A percentile compares a stretch with the other conserved stretches of the same genome.
These are phyloP conservation scores for Cladophialophora immunda DNA, from an alignment of 2,329 filamentous ascomycete species.

Conservation along the genomic window DNA sequence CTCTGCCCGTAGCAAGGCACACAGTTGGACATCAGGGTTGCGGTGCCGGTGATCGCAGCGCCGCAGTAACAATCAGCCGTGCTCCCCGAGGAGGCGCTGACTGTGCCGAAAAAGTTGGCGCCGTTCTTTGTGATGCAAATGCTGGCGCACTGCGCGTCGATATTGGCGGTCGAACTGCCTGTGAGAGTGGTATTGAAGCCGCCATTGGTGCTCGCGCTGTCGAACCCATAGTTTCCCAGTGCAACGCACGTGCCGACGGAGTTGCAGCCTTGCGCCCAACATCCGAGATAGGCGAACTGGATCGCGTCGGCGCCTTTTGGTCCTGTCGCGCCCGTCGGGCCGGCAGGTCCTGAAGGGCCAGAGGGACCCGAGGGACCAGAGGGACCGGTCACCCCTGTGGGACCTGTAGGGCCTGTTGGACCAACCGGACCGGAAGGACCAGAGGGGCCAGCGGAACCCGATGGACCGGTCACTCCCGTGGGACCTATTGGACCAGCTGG, in stretches of 20 bases:
- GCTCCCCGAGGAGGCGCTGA: background rate
- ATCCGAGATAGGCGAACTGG: conserved; percentile 32
- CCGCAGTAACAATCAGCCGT: conserved; percentile 35
- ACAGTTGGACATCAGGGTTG: conserved; percentile 19
- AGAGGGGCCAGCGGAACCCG: no score
- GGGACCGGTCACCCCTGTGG: conserved; percentile 9
- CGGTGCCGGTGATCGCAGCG: conserved; percentile 11
- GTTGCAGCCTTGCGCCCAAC: conserved; percentile 27
- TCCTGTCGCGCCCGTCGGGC: conserved; percentile 10
- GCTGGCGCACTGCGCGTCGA: conserved; percentile 29
- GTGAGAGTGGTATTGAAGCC: conserved; percentile 28
- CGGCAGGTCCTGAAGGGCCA: conserved; percentile 15
- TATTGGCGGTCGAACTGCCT: conserved; percentile 21
- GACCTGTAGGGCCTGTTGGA: no score
- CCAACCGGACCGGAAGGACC: no score
- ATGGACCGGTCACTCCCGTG: no score
- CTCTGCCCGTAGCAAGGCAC: conserved; percentile 24
- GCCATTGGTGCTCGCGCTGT: conserved; percentile 17
- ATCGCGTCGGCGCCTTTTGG: conserved; percentile 9
- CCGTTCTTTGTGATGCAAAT: conserved; percentile 25
- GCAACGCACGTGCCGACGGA: background rate
- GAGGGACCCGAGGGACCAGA: conserved; percentile 15
- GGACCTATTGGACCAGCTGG: background rate
- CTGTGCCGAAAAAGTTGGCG: conserved; percentile 32
- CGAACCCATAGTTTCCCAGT: conserved; percentile 19